Base-by-base conservation (phyloP, 2,329 filamentous ascomycete genomes). In the Coniella vitis region DNA sequence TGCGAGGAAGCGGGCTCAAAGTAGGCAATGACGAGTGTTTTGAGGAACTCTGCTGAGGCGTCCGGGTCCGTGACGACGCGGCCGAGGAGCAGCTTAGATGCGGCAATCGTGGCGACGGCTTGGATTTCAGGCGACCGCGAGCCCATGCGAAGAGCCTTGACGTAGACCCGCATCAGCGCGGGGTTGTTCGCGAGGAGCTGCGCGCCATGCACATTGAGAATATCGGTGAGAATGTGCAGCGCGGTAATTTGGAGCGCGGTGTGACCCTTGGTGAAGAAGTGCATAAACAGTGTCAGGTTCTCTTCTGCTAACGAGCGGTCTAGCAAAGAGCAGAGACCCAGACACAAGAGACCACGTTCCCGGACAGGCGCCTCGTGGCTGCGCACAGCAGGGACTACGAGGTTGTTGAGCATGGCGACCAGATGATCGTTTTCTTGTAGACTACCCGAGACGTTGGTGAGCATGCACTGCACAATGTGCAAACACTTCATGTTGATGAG, bases 401-500 rank as follows among this genome's bases (percentile, higher is more conserved):
- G 78, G 56, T 93, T 97, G 72, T 98, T 97, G 43, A 98, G 75
- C 86, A 97, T 96, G n/a, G 87, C 87, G 4, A 95, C 88, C n/a
- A 97, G 71, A 61, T 95, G 86, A 49, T 86, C 83, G 63, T 95
- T 95, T 57, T 90, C 80, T 66, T 96, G 90, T 34, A 97, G 73
- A 60, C 87, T 87, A 53, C 89, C 88, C 46, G 87, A 78, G 9
- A 98, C 88, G 61, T 97, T 95, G 62, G 94, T 84, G 45, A 98
- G 77, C 87, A 97, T 95, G 73, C 90, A 97, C 66, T 96, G 89
- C 21, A 94, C 90, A 57, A 98, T 96, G 63, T 96, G 87, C 54
- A 98, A 76, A 65, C 93, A 97, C 69, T 97, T 97, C 81, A 96
- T 90, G 72, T 97, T 97, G 65, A 97, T 86, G 72, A 96, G 83